Percentiles rank a stretch among this genome's conserved stretches.
Conservation (phyloP, 2,329 filamentous ascomycete genomes). For the Cyphellophora attinorum region DNA sequence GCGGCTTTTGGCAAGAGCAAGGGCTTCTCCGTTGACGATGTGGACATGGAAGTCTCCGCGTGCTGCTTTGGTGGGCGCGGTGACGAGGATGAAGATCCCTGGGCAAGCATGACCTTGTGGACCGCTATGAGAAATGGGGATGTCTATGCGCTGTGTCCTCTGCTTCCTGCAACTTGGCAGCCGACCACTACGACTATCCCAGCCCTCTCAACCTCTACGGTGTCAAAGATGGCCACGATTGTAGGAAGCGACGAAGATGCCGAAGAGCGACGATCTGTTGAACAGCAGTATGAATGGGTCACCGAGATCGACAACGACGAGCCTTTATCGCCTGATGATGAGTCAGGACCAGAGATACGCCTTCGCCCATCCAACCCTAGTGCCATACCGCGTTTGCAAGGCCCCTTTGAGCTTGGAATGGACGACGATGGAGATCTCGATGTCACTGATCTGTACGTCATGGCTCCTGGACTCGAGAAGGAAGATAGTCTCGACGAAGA, state of each 20-base stretch:
- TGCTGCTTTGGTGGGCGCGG: conserved; percentile 74
- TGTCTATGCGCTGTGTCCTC: conserved; percentile 83
- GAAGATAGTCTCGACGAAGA: conserved; percentile 46
- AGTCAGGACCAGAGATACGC: conserved; percentile 42
- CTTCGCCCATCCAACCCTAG: conserved; percentile 44
- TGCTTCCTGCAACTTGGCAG: conserved; percentile 80
- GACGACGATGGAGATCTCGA: conserved; percentile 44
- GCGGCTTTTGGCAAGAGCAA: conserved; percentile 65
- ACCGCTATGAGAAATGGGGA: conserved; percentile 91
- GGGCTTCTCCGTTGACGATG: conserved; percentile 76
- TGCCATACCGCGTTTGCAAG: conserved; percentile 51
- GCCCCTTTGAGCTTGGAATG: conserved; percentile 47
- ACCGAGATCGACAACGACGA: conserved; percentile 47
- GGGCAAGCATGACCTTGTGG: conserved; percentile 95
- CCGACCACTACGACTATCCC: conserved; percentile 67
- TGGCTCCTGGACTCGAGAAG: conserved; percentile 42
- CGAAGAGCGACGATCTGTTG: conserved; percentile 36
- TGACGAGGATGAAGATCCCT: conserved; percentile 52
- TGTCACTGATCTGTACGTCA: conserved; percentile 51
- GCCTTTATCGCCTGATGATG: conserved; percentile 30
- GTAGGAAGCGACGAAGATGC: conserved; percentile 30
- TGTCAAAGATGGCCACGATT: conserved; percentile 53
- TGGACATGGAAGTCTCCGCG: conserved; percentile 89
- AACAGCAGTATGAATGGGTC: conserved; percentile 53
- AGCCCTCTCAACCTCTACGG: conserved; percentile 71